Conservation (phyloP, 495 filamentous ascomycete species). For the Hyaloscypha finlandica region DNA sequence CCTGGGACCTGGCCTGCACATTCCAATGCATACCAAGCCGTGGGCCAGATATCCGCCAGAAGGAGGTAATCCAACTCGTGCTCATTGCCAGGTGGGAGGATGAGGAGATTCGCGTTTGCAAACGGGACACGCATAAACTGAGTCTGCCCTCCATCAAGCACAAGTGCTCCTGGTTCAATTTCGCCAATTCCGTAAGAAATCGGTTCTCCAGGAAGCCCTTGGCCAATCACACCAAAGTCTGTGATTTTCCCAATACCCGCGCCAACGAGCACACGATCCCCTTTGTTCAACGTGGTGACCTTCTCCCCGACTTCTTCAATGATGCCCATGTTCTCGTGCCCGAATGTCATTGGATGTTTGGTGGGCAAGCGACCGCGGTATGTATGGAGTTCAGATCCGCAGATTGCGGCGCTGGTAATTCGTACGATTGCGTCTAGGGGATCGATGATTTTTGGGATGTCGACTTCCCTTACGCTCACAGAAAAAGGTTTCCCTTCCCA, state of each 20-base stretch:
- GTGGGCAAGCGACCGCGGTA: slow-evolving; percentile 34
- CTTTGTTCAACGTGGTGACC: slow-evolving; percentile 34
- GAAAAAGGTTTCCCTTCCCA: slow-evolving; percentile 13
- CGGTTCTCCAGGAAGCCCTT: slow-evolving; percentile 53
- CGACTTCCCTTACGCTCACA: slow-evolving; percentile 21
- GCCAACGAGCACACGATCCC: slow-evolving; percentile 42
- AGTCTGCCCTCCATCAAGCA: slow-evolving; percentile 32
- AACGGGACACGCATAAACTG: slow-evolving; percentile 44
- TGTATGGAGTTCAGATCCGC: slow-evolving; percentile 37
- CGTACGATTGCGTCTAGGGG: slow-evolving; percentile 39
- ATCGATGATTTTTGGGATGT: slow-evolving; percentile 29
- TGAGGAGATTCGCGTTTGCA: slow-evolving; percentile 41
- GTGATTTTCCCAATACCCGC: slow-evolving; percentile 46
- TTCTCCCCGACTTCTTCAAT: slow-evolving; percentile 39
- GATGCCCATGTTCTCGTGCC: slow-evolving; percentile 45
- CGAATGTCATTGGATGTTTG: slow-evolving; percentile 29
- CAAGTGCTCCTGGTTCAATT: slow-evolving; percentile 65
- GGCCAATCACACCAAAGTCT: slow-evolving; percentile 64
- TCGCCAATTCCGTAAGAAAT: slow-evolving; percentile 62
- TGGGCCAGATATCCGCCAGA: slow-evolving; percentile 40
- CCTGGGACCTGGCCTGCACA: slow-evolving; percentile 38
- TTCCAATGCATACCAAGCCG: slow-evolving; percentile 42
- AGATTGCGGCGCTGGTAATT: slow-evolving; percentile 41
- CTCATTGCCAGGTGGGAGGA: slow-evolving; percentile 30
- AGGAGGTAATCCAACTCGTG: slow-evolving; percentile 40